Evolutionary conservation across 345 rosid species (phyloP).

Genomic region (Mercurialis annua): DNA sequence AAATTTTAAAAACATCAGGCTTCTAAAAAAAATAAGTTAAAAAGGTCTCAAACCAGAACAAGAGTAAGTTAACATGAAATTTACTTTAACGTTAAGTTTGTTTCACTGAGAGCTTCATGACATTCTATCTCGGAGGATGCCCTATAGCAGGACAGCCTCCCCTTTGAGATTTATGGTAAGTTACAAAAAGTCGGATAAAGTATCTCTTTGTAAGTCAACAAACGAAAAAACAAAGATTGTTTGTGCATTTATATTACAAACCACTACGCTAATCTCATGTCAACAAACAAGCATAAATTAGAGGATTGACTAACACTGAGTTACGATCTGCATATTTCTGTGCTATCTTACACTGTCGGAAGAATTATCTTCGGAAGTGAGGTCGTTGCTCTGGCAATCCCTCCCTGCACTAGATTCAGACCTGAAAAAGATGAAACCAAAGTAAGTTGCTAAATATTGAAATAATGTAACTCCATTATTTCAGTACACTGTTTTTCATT

Average conservation of each 20-base stretch:
- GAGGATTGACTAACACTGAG: neutral
- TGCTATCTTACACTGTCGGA: constrained; percentile 27
- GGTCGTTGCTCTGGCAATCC: constrained; percentile 36
- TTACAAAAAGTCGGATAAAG: neutral
- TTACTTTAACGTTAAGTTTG: too few relatives aligned
- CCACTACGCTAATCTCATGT: constrained; percentile 7
- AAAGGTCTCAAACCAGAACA: too few relatives aligned
- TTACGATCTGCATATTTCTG: neutral
- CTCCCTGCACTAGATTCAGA: constrained; percentile 28
- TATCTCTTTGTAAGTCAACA: neutral
- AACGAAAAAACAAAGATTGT: neutral
- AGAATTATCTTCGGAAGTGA: constrained; percentile 28
- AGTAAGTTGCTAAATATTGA: too few relatives aligned
- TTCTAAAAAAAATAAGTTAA: too few relatives aligned
- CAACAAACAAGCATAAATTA: constrained; percentile 9
- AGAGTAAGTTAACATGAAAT: too few relatives aligned
- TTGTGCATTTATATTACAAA: neutral
- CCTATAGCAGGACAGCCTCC: neutral
- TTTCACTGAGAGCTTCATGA: too few relatives aligned
- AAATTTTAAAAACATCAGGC: too few relatives aligned
- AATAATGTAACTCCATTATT: neutral
- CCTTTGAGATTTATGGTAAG: neutral
- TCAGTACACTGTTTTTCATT: neutral
- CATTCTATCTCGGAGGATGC: neutral
- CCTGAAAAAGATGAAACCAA: constrained; percentile 21